These are phyloP conservation scores for Neurospora sp. DNA, from an alignment of 495 filamentous ascomycete species.

Conservation along the genomic window DNA sequence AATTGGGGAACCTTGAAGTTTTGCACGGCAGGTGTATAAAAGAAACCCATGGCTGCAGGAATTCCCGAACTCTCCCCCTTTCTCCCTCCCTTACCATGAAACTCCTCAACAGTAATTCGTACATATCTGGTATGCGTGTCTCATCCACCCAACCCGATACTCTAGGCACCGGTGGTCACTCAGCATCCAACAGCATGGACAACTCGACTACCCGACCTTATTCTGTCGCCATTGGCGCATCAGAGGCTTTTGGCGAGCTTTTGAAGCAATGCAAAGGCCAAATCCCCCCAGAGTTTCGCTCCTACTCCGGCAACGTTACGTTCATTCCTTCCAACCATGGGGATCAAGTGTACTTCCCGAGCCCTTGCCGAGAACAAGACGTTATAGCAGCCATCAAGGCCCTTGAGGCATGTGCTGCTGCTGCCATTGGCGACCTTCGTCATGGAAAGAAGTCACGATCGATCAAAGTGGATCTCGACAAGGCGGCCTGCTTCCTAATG, in stretches of 20 bases:
- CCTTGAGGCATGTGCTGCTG: slow-evolving; percentile 57
- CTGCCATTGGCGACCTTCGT: slow-evolving; percentile 51
- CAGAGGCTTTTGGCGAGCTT: slow-evolving; percentile 19
- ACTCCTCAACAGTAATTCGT: not conserved
- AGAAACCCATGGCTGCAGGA: not conserved
- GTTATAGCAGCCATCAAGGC: slow-evolving; percentile 58
- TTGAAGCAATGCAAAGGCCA: slow-evolving; percentile 11
- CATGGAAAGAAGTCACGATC: slow-evolving; percentile 27
- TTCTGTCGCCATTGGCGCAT: slow-evolving; percentile 19
- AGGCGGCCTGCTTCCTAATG: slow-evolving; percentile 57
- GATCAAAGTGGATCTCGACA: slow-evolving; percentile 53
- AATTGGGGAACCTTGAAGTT: not conserved
- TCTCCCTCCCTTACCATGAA: not conserved
- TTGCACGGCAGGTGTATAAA: not conserved
- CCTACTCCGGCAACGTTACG: slow-evolving; percentile 14
- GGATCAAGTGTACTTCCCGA: slow-evolving; percentile 41
- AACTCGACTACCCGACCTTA: slow-evolving; percentile 1
- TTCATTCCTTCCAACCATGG: slow-evolving; percentile 24
- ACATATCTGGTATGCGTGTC: not conserved
- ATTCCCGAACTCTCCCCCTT: not conserved
- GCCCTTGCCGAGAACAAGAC: slow-evolving; percentile 63
- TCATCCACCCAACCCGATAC: not conserved
- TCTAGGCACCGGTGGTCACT: not conserved
- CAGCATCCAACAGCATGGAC: not conserved
- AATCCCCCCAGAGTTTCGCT: slow-evolving; percentile 23